Conservation (phyloP, 2,329 filamentous ascomycete species). For the Arachnomyces sp. region DNA sequence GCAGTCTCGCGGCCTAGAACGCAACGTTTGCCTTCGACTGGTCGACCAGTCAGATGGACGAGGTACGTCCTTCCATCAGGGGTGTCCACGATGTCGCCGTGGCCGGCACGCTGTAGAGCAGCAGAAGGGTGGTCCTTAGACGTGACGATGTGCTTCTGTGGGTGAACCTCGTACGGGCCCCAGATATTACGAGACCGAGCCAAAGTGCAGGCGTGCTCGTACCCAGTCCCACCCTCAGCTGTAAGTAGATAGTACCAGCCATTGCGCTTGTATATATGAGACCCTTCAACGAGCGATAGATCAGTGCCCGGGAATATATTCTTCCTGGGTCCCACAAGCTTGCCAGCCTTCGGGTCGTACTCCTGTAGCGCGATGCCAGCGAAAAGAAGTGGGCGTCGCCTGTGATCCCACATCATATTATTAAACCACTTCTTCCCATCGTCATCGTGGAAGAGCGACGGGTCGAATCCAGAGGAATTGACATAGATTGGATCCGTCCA, state of each 20-base stretch:
- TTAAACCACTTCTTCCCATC: constrained; percentile 50
- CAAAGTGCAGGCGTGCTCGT: constrained; percentile 43
- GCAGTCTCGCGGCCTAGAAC: constrained; percentile 49
- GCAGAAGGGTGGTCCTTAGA: constrained; percentile 30
- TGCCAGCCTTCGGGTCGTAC: constrained; percentile 42
- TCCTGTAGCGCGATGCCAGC: constrained; percentile 53
- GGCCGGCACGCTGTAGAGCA: constrained; percentile 46
- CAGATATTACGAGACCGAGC: constrained; percentile 38
- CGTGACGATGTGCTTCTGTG: constrained; percentile 41
- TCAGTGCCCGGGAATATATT: constrained; percentile 45
- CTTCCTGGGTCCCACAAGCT: constrained; percentile 48
- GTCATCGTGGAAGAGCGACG: constrained; percentile 45
- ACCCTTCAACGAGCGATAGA: constrained; percentile 42
- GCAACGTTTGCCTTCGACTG: constrained; percentile 45
- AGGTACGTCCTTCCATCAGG: constrained; percentile 46
- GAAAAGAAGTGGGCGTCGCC: constrained; percentile 42
- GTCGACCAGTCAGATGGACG: constrained; percentile 47
- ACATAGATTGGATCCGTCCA: constrained; percentile 46
- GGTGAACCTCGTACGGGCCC: constrained; percentile 39
- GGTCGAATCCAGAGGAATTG: constrained; percentile 46
- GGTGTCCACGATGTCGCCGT: constrained; percentile 48
- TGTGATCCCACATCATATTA: constrained; percentile 51
- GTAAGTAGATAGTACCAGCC: constrained; percentile 47
- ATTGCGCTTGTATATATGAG: constrained; percentile 46
- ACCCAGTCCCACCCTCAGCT: constrained; percentile 47